These are phyloP conservation scores for Sphagnurus paluster DNA, from an alignment of 1,284 basidiomycete genomes.

Conservation along the genomic window DNA sequence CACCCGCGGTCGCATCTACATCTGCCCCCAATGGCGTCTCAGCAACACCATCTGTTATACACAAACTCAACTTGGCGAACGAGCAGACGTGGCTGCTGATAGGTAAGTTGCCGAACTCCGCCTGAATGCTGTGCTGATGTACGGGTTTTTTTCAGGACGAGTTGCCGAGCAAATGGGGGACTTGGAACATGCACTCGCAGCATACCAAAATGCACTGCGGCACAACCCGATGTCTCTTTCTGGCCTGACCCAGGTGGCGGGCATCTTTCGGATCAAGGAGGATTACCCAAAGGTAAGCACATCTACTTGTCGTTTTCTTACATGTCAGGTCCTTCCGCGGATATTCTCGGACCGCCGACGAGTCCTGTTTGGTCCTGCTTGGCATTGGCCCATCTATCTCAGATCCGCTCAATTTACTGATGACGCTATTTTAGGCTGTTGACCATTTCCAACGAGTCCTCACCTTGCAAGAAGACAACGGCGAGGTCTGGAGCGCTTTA, in stretches of 20 bases:
- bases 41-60: slow-evolving; percentile 47
- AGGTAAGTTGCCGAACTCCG: slow-evolving; percentile 47
- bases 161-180: slow-evolving; percentile 92
- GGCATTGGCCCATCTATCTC: slow-evolving; percentile 22
- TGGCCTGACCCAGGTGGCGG: slow-evolving; percentile 89
- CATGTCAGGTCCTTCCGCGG: slow-evolving; percentile 35
- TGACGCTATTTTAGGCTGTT: slow-evolving; percentile 74
- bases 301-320: slow-evolving; percentile 26
- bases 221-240: slow-evolving; percentile 89
- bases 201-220: slow-evolving; percentile 90
- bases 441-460: slow-evolving; percentile 95
- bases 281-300: slow-evolving; percentile 82
- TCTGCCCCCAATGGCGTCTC: slow-evolving; percentile 42
- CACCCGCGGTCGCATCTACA: slow-evolving; percentile 48
- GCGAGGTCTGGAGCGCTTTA: slow-evolving; percentile 93
- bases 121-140: slow-evolving; percentile 14
- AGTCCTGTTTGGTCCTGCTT: slow-evolving; percentile 30
- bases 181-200: slow-evolving; percentile 83
- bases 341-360: slow-evolving; percentile 32
- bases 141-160: slow-evolving; percentile 56
- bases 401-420: slow-evolving; percentile 30
- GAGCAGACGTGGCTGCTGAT: slow-evolving; percentile 93
- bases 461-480: slow-evolving; percentile 86
- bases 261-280: slow-evolving; percentile 86
- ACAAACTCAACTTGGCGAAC: slow-evolving; percentile 81